Conservation (phyloP, 148 eudicot genomes). For the Limonium bicolor region DNA sequence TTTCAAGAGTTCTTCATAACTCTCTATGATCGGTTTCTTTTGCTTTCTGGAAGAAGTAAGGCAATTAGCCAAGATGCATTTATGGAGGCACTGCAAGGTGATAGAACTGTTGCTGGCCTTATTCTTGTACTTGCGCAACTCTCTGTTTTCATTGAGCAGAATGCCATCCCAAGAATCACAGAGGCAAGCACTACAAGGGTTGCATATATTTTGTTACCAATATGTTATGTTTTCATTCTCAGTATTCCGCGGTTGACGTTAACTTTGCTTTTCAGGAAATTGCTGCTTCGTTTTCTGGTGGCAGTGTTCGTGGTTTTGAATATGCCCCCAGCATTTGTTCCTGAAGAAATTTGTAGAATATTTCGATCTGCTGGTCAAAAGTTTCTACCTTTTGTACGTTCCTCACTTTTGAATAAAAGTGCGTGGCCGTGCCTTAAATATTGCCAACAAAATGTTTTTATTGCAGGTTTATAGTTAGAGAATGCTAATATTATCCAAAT, state of each 20-base stretch:
- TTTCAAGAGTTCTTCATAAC: conserved; percentile 74
- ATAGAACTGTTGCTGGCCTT: conserved; percentile 61
- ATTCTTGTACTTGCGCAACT: conserved; percentile 89
- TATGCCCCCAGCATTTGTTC: conserved; percentile 83
- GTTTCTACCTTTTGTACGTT: conserved; percentile 73
- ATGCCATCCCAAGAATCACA: conserved; percentile 85
- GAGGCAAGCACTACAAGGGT: conserved; percentile 39
- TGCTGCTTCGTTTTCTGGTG: conserved; percentile 71
- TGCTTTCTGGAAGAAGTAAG: conserved; percentile 57
- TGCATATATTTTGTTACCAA: conserved; percentile 3
- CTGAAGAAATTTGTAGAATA: conserved; percentile 84
- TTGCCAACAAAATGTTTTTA: too few species aligned
- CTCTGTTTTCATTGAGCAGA: conserved; percentile 68
- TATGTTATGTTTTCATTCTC: conserved; percentile 2
- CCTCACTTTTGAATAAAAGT: background rate
- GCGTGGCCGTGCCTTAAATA: background rate
- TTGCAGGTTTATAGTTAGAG: too few species aligned
- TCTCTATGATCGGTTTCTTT: conserved; percentile 50
- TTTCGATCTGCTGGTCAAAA: conserved; percentile 78
- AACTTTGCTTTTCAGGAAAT: conserved; percentile 52
- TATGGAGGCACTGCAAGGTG: conserved; percentile 41
- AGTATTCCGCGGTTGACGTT: background rate
- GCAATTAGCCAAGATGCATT: conserved; percentile 24
- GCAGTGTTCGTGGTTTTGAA: conserved; percentile 62
- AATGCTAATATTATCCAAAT: too few species aligned